A percentile compares a stretch with the other conserved stretches of the same genome.
phyloP scores from a whole-genome alignment of 2,329 filamentous ascomycete species.

The Lecanicillium sp. region DNA sequence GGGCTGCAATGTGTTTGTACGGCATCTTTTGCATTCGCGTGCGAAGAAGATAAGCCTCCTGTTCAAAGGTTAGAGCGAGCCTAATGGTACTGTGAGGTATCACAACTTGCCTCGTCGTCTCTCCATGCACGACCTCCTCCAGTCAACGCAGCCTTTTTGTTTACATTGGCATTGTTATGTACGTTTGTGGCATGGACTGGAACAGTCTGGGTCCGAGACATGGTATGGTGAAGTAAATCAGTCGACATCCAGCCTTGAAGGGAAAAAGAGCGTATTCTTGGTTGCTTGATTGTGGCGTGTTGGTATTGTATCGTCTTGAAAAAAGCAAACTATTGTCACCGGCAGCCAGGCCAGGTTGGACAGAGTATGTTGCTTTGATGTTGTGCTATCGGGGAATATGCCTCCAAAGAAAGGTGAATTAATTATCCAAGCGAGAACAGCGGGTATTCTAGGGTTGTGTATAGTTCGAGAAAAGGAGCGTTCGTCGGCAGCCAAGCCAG shows the following conservation, averaged over 20 bases:
- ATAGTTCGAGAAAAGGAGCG: slow-evolving; percentile 38
- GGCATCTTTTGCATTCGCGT: slow-evolving; percentile 83
- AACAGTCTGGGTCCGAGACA: slow-evolving; percentile 44
- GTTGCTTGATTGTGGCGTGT: too few species aligned
- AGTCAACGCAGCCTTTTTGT: slow-evolving; percentile 59
- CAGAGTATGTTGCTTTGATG: not conserved
- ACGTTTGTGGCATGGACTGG: slow-evolving; percentile 37
- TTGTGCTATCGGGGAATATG: not conserved
- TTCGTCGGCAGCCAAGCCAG: slow-evolving; percentile 48
- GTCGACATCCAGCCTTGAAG: too few species aligned
- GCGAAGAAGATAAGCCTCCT: slow-evolving; percentile 79
- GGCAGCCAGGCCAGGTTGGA: slow-evolving; percentile 6
- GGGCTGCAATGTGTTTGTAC: slow-evolving; percentile 80
- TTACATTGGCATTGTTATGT: slow-evolving; percentile 50
- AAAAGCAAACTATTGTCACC: too few species aligned
- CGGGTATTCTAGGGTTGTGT: slow-evolving; percentile 4
- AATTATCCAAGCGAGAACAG: not conserved
- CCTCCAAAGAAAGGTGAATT: slow-evolving; percentile 4
- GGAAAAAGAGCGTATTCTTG: too few species aligned
- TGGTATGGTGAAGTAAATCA: slow-evolving; percentile 13
- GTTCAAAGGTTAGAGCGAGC: slow-evolving; percentile 1
- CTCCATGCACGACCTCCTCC: slow-evolving; percentile 77
- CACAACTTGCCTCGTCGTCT: slow-evolving; percentile 67
- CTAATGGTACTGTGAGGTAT: slow-evolving; percentile 2
- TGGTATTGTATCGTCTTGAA: too few species aligned